phyloP scores from a whole-genome alignment of 1,284 basidiomycete species.

The Ustilago crameri region DNA sequence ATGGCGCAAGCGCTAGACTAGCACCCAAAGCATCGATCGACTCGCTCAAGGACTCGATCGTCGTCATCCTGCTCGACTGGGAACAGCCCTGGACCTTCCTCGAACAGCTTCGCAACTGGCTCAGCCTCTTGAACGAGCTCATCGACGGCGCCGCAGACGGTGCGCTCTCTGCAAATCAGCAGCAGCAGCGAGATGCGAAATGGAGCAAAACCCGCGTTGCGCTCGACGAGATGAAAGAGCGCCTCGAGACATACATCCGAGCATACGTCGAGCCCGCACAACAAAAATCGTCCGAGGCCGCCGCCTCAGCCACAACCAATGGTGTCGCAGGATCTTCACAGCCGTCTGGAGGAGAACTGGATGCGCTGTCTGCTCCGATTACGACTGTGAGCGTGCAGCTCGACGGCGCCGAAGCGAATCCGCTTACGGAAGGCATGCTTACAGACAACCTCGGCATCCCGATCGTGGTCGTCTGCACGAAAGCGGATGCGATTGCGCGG shows the following conservation, averaged over 20 bases:
- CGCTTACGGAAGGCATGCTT: constrained; percentile 51
- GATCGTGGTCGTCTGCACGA: constrained; percentile 89
- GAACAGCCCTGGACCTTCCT: constrained; percentile 90
- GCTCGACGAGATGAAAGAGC: constrained; percentile 77
- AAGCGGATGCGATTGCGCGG: constrained; percentile 67
- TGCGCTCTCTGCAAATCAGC: constrained; percentile 70
- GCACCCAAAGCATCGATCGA: constrained; percentile 43
- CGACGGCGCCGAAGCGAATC: constrained; percentile 61
- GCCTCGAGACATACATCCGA: constrained; percentile 84
- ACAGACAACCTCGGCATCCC: constrained; percentile 77
- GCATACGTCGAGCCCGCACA: constrained; percentile 84
- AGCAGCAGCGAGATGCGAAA: constrained; percentile 79
- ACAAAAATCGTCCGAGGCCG: constrained; percentile 36
- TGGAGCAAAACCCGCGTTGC: constrained; percentile 71
- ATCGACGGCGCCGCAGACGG: constrained; percentile 74
- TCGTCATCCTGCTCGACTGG: constrained; percentile 94
- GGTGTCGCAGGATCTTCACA: background rate
- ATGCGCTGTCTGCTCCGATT: constrained; percentile 70
- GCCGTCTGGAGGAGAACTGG: background rate
- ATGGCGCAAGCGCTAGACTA: background rate
- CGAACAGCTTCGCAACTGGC: constrained; percentile 86
- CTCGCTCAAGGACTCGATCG: constrained; percentile 80
- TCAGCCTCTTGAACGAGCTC: constrained; percentile 69
- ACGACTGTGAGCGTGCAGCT: constrained; percentile 70
- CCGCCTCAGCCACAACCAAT: background rate